Evolutionary conservation across 805 yeast genomes (phyloP).

Genomic region (Suhomyces sp.): DNA sequence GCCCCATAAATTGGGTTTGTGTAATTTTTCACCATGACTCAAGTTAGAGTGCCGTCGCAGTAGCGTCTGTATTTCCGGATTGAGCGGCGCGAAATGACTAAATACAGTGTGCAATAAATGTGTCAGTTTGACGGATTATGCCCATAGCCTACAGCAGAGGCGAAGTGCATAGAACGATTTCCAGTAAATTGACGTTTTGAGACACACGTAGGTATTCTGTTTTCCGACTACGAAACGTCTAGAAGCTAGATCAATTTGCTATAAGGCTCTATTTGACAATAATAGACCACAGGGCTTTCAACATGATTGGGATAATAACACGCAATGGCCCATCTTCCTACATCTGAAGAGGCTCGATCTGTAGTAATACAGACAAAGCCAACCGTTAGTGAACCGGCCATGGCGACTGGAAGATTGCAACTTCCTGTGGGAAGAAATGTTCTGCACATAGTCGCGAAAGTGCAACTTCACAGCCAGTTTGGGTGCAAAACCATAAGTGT

Average conservation of each 20-base stretch:
- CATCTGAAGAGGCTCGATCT: no score
- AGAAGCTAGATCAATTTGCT: neutral
- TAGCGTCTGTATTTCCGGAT: neutral
- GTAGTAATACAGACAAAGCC: no score
- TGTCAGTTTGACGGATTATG: neutral
- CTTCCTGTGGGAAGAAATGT: no score
- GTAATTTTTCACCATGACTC: constrained; percentile 4
- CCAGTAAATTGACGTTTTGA: neutral
- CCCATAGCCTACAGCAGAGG: no score
- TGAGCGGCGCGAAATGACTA: neutral
- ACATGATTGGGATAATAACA: neutral
- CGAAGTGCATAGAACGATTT: neutral
- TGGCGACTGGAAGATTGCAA: no score
- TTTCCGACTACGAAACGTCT: neutral
- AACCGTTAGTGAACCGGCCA: no score
- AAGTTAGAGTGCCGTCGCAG: neutral
- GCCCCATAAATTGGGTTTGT: neutral
- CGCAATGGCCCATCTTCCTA: no score
- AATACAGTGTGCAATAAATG: neutral
- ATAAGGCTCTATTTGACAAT: no score
- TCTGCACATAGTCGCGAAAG: no score
- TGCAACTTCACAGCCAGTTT: no score
- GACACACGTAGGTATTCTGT: neutral
- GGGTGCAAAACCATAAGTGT: no score
- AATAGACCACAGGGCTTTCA: neutral